Evolutionary conservation across 2,329 filamentous ascomycete genomes (phyloP).

Genomic region (Cercospora beticola): DNA sequence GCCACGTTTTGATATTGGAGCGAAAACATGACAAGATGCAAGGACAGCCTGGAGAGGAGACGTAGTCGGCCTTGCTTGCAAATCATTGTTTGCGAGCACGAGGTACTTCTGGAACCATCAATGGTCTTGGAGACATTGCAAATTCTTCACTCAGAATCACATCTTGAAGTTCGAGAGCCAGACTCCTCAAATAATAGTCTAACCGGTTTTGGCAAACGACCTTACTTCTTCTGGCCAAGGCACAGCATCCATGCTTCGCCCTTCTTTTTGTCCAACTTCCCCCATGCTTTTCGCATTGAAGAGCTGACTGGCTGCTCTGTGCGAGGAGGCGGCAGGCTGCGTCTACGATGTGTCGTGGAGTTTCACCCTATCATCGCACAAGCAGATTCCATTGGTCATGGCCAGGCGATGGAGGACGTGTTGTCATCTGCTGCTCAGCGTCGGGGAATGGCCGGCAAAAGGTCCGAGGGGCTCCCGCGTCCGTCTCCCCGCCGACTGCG

Average conservation of each 20-base stretch:
- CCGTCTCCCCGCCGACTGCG: neutral
- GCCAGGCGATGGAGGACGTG: conserved; percentile 1
- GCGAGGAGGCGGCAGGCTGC: neutral
- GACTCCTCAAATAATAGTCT: neutral
- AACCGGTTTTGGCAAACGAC: neutral
- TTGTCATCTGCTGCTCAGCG: conserved; percentile 5
- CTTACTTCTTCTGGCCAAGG: conserved; percentile 3
- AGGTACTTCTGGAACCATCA: neutral
- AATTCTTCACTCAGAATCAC: neutral
- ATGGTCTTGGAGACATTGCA: neutral
- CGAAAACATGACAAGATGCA: neutral
- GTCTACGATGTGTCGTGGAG: neutral
- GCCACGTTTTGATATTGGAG: neutral
- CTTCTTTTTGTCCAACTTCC: conserved; percentile 1
- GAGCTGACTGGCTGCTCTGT: neutral
- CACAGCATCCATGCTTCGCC: conserved; percentile 1
- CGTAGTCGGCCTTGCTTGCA: neutral
- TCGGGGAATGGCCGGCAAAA: conserved; percentile 8
- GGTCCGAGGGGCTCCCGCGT: conserved; percentile 10
- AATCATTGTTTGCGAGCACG: too few relatives aligned
- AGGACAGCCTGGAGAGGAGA: too few relatives aligned
- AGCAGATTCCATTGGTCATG: conserved; percentile 13
- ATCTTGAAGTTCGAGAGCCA: neutral
- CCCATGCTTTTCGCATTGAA: neutral
- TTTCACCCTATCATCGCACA: neutral